Conservation (phyloP, 2,329 filamentous ascomycete species). For the Aspergillus hiratsukae region DNA sequence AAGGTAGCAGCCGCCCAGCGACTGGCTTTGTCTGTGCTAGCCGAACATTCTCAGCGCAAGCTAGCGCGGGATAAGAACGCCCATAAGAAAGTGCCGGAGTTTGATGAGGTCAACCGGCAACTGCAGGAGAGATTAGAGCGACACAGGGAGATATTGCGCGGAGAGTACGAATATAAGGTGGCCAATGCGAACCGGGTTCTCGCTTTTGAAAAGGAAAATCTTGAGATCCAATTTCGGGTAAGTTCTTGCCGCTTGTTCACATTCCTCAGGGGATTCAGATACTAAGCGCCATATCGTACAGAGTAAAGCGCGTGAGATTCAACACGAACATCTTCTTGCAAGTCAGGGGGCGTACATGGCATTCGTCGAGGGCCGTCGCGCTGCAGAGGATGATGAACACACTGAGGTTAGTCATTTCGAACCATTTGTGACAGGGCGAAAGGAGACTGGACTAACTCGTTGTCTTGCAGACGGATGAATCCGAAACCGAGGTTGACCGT, state of each 20-base stretch:
- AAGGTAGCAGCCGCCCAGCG: constrained; percentile 39
- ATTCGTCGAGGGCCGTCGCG: constrained; percentile 35
- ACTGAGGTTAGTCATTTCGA: constrained; percentile 29
- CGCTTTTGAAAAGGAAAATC: constrained; percentile 27
- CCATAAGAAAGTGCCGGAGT: constrained; percentile 38
- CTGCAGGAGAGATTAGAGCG: constrained; percentile 25
- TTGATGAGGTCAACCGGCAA: constrained; percentile 30
- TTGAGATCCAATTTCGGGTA: constrained; percentile 32
- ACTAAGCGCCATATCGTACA: constrained; percentile 7
- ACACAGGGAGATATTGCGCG: constrained; percentile 25
- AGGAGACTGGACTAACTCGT: constrained; percentile 11
- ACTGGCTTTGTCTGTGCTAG: constrained; percentile 37
- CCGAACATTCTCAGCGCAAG: constrained; percentile 34
- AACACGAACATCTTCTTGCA: constrained; percentile 38
- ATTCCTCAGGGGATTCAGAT: not conserved
- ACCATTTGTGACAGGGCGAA: not conserved
- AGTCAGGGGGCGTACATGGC: constrained; percentile 38
- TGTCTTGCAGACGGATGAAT: constrained; percentile 24
- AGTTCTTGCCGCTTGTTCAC: constrained; percentile 7
- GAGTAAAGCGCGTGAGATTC: constrained; percentile 24
- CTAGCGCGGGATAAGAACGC: constrained; percentile 39
- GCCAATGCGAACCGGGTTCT: constrained; percentile 26
- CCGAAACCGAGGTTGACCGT: constrained; percentile 26
- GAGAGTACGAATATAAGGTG: constrained; percentile 31
- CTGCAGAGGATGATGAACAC: constrained; percentile 39